phyloP scores from a whole-genome alignment of 2,329 filamentous ascomycete genomes.

The Cladosporium velox region DNA sequence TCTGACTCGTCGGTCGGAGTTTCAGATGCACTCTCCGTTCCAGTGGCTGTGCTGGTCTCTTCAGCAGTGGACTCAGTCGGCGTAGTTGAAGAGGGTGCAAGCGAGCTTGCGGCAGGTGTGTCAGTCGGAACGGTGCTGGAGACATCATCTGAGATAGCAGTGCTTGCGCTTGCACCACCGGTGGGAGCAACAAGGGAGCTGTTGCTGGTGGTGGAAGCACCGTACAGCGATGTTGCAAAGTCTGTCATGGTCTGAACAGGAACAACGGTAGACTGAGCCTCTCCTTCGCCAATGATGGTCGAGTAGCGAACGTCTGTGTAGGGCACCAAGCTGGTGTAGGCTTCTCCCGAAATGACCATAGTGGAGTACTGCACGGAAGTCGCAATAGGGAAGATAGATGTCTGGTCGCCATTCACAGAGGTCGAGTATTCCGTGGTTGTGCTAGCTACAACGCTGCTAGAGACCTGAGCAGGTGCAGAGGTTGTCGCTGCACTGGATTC shows the following conservation, averaged over 20 bases:
- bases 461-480: background rate
- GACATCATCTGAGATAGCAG: background rate
- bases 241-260: conserved; percentile 7
- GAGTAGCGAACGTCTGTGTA: conserved; percentile 10
- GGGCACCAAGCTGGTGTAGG: background rate
- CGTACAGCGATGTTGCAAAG: background rate
- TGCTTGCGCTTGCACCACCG: background rate
- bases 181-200: background rate
- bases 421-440: conserved; percentile 14
- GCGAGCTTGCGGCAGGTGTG: conserved; percentile 50
- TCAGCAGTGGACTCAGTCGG: background rate
- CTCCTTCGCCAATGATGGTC: conserved; percentile 2
- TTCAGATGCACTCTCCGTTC: background rate
- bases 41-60: background rate
- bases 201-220: background rate
- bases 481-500: background rate
- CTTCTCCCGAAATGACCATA: background rate
- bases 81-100: background rate
- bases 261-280: background rate
- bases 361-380: conserved; percentile 16
- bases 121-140: conserved; percentile 47
- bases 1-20: background rate
- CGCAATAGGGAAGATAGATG: conserved; percentile 7
- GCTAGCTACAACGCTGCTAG: conserved; percentile 1
- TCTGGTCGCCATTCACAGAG: conserved; percentile 8